Evolutionary conservation across 257 asterid species (phyloP).

Genomic region (Ilex aquifolium): DNA sequence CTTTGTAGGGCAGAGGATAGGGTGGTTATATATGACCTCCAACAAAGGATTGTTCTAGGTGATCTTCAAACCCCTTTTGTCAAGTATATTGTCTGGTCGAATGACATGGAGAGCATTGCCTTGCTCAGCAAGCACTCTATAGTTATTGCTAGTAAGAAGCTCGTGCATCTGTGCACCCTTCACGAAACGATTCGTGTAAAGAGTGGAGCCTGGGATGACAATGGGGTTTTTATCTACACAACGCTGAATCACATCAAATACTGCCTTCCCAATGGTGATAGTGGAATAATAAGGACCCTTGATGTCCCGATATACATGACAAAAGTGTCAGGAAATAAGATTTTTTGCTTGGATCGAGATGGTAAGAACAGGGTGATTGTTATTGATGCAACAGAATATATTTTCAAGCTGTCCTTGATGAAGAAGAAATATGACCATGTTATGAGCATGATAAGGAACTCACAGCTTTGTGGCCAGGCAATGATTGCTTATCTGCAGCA

Average conservation of each 20-base stretch:
- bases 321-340: slow-evolving; percentile 74
- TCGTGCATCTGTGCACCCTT: slow-evolving; percentile 88
- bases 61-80: slow-evolving; percentile 80
- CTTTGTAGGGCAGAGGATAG: slow-evolving; percentile 96
- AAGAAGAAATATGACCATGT: slow-evolving; percentile 89
- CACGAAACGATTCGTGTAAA: slow-evolving; percentile 98
- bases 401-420: slow-evolving; percentile 68
- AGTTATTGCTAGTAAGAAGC: slow-evolving; percentile 87
- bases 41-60: slow-evolving; percentile 75
- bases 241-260: slow-evolving; percentile 93
- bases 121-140: slow-evolving; percentile 94
- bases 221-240: slow-evolving; percentile 88
- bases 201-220: slow-evolving; percentile 99
- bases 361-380: slow-evolving; percentile 88
- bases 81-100: slow-evolving; percentile 90
- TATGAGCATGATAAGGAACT: slow-evolving; percentile 88
- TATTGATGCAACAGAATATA: slow-evolving; percentile 85
- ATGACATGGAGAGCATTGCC: slow-evolving; percentile 94
- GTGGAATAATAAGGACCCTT: slow-evolving; percentile 89
- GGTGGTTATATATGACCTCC: slow-evolving; percentile 87
- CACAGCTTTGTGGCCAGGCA: slow-evolving; percentile 99
- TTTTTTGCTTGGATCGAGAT: slow-evolving; percentile 95
- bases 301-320: slow-evolving; percentile 89
- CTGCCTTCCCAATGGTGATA: slow-evolving; percentile 96
- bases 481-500: slow-evolving; percentile 98